phyloP scores from a whole-genome alignment of 345 rosid species.

The Eucalyptus decipiens region DNA sequence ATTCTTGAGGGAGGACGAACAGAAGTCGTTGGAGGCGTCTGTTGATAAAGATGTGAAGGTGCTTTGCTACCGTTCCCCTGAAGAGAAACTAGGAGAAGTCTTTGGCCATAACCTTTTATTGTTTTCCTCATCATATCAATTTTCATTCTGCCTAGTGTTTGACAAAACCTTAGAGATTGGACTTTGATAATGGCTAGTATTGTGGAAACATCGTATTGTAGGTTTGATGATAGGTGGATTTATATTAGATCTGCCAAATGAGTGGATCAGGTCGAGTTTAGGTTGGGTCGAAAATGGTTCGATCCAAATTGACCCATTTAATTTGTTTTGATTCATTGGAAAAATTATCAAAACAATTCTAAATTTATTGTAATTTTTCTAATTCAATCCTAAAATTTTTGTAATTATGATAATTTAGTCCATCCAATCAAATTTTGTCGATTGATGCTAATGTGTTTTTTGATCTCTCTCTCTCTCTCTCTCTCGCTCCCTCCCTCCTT shows the following conservation, averaged over 20 bases:
- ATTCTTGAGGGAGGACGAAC: neutral
- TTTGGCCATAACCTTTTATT: neutral
- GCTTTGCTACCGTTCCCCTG: neutral
- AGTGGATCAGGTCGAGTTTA: rapidly evolving
- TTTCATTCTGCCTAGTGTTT: neutral
- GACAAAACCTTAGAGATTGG: neutral
- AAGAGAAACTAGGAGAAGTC: neutral
- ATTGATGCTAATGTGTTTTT: too few relatives aligned
- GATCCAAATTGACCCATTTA: rapidly evolving
- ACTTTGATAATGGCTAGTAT: neutral
- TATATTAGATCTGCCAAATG: neutral
- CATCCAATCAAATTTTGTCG: rapidly evolving
- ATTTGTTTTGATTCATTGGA: rapidly evolving
- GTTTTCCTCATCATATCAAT: neutral
- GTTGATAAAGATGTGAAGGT: neutral
- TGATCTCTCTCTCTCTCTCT: too few relatives aligned
- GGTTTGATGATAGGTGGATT: neutral
- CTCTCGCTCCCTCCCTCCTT: too few relatives aligned
- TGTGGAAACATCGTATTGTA: neutral
- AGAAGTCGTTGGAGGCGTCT: neutral
- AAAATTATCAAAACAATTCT: rapidly evolving
- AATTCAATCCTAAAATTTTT: too few relatives aligned
- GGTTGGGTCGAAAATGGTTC: too few relatives aligned
- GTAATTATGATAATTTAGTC: too few relatives aligned
- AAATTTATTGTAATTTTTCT: too few relatives aligned